Evolutionary conservation across 441 rosid genomes (phyloP).

Genomic region (Eruca vesicaria): DNA sequence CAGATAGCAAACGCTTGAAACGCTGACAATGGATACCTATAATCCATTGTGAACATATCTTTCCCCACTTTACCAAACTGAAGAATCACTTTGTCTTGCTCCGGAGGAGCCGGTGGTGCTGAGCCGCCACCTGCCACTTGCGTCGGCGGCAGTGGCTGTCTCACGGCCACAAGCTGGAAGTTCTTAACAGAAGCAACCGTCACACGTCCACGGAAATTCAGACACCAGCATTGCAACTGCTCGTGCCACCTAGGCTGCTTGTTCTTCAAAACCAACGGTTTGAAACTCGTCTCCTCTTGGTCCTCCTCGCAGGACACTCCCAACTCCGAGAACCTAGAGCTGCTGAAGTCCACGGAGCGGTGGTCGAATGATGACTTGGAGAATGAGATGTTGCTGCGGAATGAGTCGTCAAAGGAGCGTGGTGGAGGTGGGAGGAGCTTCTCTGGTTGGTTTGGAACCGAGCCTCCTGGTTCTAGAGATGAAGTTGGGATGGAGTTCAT

Average conservation of each 20-base stretch:
- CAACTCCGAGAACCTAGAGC: constrained; percentile 47
- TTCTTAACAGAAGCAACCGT: constrained; percentile 59
- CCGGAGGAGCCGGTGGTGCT: constrained; percentile 42
- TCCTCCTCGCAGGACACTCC: constrained; percentile 33
- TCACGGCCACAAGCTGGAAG: constrained; percentile 48
- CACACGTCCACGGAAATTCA: constrained; percentile 54
- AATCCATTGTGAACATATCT: constrained; percentile 60
- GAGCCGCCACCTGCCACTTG: constrained; percentile 29
- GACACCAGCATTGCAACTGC: constrained; percentile 57
- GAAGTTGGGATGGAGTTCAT: constrained; percentile 54
- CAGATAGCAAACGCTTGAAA: constrained; percentile 61
- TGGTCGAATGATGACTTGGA: constrained; percentile 43
- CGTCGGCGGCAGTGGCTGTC: constrained; percentile 21
- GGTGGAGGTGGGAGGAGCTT: constrained; percentile 48
- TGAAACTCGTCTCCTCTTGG: constrained; percentile 35
- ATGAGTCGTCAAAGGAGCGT: constrained; percentile 46
- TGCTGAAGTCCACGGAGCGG: constrained; percentile 48
- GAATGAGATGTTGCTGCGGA: constrained; percentile 56
- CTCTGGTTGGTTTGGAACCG: constrained; percentile 52
- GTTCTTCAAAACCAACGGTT: constrained; percentile 49
- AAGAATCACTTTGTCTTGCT: constrained; percentile 49
- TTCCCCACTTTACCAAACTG: constrained; percentile 60
- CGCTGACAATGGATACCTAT: constrained; percentile 53
- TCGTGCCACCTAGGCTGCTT: constrained; percentile 63
- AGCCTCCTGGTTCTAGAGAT: constrained; percentile 49